Evolutionary conservation across 2,329 filamentous ascomycete genomes (phyloP).

Genomic region (Penicillium sp.): DNA sequence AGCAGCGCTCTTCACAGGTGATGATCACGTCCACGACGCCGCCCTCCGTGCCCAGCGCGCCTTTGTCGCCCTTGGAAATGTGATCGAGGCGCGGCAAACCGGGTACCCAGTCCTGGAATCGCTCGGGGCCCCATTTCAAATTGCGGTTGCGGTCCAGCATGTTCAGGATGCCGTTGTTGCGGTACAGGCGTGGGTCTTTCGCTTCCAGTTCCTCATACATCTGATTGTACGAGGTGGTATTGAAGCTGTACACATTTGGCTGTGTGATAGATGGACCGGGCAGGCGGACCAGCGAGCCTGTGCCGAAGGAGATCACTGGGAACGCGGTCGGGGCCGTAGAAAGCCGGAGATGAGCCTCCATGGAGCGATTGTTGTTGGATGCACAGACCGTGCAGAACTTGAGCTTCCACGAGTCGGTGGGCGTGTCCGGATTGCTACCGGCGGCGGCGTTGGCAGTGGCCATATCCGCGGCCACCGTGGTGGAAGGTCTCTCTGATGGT

Average conservation of each 20-base stretch:
- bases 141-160: conserved; percentile 92
- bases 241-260: conserved; percentile 98
- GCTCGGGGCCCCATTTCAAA: conserved; percentile 93
- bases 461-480: conserved; percentile 21
- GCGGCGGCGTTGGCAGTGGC: conserved; percentile 15
- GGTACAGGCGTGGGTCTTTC: conserved; percentile 86
- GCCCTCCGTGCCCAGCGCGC: conserved; percentile 77
- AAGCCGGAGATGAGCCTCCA: conserved; percentile 97
- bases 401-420: conserved; percentile 73
- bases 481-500: conserved; percentile 5
- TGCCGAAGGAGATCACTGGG: conserved; percentile 98
- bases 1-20: conserved; percentile 96
- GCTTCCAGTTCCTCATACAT: conserved; percentile 89
- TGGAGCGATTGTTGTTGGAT: conserved; percentile 98
- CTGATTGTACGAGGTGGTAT: conserved; percentile 89
- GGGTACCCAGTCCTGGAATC: conserved; percentile 96
- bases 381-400: conserved; percentile 99
- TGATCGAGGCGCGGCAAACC: conserved; percentile 81
- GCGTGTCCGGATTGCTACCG: conserved; percentile 11
- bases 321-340: conserved; percentile 80
- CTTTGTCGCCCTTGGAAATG: conserved; percentile 68
- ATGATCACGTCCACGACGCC: conserved; percentile 93
- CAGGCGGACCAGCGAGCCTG: conserved; percentile 88
- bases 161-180: conserved; percentile 87
- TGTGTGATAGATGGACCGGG: conserved; percentile 89